Evolutionary conservation across 208 protist genomes (phyloP).

Genomic region (Leishmania braziliensis): DNA sequence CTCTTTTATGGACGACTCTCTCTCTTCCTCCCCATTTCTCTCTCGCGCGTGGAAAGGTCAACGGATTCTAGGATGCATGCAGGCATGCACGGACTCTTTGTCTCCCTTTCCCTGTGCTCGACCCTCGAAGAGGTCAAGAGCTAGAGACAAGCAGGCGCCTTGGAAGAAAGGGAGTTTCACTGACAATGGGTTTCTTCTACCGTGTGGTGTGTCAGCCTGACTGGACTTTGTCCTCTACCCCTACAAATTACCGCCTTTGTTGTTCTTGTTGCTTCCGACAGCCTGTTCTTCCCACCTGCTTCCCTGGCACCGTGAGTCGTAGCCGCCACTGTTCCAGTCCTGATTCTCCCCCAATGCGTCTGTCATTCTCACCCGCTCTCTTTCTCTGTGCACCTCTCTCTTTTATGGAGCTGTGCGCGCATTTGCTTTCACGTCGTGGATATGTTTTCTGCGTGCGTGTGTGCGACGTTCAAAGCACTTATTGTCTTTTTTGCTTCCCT

Average conservation of each 20-base stretch:
- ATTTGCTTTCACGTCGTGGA: background rate
- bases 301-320: background rate
- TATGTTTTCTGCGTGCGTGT: background rate
- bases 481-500: background rate
- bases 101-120: background rate
- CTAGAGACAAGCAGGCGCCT: background rate
- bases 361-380: background rate
- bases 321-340: background rate
- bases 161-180: background rate
- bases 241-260: background rate
- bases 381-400: background rate
- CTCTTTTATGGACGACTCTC: background rate
- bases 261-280: background rate
- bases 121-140: background rate
- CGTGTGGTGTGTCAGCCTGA: background rate
- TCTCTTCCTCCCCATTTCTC: background rate
- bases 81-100: background rate
- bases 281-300: background rate
- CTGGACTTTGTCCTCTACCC: background rate
- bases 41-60: background rate
- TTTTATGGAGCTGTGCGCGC: background rate
- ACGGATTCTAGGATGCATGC: background rate
- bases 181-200: background rate
- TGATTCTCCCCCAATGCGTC: background rate
- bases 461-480: background rate